phyloP scores from a whole-genome alignment of 2,329 filamentous ascomycete genomes.

The Monosporascus sp. region DNA sequence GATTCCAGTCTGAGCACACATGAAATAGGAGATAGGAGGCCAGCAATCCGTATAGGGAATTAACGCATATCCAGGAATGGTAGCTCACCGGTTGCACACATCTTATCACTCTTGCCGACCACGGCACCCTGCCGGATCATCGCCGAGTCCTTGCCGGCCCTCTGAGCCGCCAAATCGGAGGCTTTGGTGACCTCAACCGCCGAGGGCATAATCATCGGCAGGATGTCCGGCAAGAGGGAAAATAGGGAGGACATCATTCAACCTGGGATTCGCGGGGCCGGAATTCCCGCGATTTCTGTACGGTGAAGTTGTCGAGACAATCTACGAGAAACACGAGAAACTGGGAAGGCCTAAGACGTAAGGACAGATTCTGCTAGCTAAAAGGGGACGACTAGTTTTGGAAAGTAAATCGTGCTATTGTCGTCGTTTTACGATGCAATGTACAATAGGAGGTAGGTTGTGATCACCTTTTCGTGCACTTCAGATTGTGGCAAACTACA shows the following conservation, averaged over 20 bases:
- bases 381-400: too few species aligned
- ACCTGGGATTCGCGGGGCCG: neutral
- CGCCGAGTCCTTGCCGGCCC: constrained; percentile 20
- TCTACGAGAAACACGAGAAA: constrained; percentile 1
- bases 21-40: constrained; percentile 1
- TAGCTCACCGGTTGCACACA: constrained; percentile 60
- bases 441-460: too few species aligned
- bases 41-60: neutral
- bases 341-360: neutral
- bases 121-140: constrained; percentile 50
- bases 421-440: too few species aligned
- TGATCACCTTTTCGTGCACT: too few species aligned
- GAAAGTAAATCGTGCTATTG: too few species aligned
- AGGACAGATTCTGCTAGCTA: too few species aligned
- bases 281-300: neutral
- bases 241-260: constrained; percentile 44
- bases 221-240: constrained; percentile 50
- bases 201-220: constrained; percentile 55
- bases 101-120: constrained; percentile 55
- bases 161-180: constrained; percentile 36
- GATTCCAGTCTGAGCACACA: constrained; percentile 15
- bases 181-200: constrained; percentile 52
- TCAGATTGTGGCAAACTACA: too few species aligned
- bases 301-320: neutral
- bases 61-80: neutral